These are phyloP conservation scores for Bipolaris victoriae DNA, from an alignment of 2,329 filamentous ascomycete genomes.

Conservation along the genomic window DNA sequence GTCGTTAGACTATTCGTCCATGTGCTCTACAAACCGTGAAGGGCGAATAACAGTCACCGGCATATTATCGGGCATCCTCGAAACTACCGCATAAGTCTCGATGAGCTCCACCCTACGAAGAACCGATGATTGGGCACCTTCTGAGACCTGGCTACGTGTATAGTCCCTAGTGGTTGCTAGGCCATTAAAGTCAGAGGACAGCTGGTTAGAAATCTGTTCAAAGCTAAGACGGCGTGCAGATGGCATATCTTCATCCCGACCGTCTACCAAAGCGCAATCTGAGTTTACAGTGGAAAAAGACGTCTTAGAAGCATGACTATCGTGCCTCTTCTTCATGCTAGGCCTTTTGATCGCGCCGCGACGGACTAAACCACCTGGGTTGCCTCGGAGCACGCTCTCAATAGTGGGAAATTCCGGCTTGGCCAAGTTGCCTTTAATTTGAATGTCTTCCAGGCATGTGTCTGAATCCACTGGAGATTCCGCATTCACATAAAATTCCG, in stretches of 20 bases:
- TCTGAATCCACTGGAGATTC: neutral
- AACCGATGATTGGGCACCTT: neutral
- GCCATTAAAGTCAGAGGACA: neutral
- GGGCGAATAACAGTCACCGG: neutral
- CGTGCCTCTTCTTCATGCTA: neutral
- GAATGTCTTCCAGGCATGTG: neutral
- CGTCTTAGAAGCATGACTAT: neutral
- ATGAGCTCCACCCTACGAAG: neutral
- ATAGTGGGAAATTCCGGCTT: neutral
- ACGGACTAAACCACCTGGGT: neutral
- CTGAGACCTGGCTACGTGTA: neutral
- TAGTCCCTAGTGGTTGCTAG: neutral
- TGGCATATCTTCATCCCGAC: no score
- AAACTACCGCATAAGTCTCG: neutral
- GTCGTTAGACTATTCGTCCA: neutral
- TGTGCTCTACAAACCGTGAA: neutral
- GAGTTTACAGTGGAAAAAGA: neutral
- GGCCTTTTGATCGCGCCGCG: slow-evolving; percentile 1
- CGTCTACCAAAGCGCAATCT: neutral
- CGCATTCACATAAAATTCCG: neutral
- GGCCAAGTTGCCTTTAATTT: neutral
- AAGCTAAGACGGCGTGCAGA: slow-evolving; percentile 6
- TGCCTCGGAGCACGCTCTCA: neutral
- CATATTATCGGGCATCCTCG: neutral
- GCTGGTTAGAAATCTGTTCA: neutral